phyloP scores from a whole-genome alignment of 768 basidiomycete species.

The Termitomyces sp. region DNA sequence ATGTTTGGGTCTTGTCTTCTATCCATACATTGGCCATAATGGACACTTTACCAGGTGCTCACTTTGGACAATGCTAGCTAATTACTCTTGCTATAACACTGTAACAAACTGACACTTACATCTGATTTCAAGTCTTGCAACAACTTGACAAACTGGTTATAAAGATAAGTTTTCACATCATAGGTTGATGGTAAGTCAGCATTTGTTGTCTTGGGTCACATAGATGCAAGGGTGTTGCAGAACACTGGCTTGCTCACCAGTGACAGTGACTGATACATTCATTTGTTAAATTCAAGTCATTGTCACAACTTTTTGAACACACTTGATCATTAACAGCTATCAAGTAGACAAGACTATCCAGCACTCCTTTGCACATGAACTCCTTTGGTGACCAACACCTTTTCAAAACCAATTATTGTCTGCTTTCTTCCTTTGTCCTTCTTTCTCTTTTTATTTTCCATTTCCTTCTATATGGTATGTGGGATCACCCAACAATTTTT shows the following conservation, averaged over 20 bases:
- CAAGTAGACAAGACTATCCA: constrained; percentile 3
- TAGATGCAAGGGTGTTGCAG: constrained; percentile 7
- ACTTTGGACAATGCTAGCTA: constrained; percentile 8
- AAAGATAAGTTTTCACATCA: constrained; percentile 13
- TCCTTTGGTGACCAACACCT: not conserved
- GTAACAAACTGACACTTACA: constrained; percentile 10
- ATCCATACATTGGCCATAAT: constrained; percentile 18
- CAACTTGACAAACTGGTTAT: constrained; percentile 14
- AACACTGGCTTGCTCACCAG: constrained; percentile 7
- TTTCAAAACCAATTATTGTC: not conserved
- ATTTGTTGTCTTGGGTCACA: constrained; percentile 5
- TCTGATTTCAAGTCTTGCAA: not conserved
- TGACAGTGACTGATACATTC: constrained; percentile 1
- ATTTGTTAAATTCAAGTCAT: not conserved
- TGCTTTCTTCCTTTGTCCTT: not conserved
- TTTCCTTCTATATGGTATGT: not conserved
- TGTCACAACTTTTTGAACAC: not conserved
- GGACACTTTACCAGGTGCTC: constrained; percentile 18
- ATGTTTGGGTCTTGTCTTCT: constrained; percentile 14
- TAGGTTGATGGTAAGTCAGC: constrained; percentile 9
- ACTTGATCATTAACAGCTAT: constrained; percentile 16
- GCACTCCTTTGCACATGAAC: constrained; percentile 5
- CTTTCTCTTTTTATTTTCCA: not conserved
- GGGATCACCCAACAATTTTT: not conserved
- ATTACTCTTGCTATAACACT: constrained; percentile 11